phyloP scores from a whole-genome alignment of 805 yeast genomes.

The Candida sphagnicola region DNA sequence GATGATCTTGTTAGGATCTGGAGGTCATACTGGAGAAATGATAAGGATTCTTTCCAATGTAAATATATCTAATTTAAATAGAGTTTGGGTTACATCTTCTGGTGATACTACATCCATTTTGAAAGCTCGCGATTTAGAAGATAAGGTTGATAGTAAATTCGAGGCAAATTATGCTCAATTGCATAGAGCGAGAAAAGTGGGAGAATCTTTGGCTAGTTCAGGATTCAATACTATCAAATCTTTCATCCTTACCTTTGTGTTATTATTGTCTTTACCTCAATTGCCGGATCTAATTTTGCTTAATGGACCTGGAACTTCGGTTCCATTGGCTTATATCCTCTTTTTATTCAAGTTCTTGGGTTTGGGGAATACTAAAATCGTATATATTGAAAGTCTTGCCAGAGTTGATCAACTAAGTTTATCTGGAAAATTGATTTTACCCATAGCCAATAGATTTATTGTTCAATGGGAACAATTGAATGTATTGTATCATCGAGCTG shows the following conservation, averaged over 20 bases:
- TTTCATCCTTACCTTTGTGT: constrained; percentile 20
- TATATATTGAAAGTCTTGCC: constrained; percentile 86
- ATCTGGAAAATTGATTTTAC: constrained; percentile 68
- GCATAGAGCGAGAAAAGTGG: constrained; percentile 59
- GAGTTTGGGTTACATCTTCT: constrained; percentile 43
- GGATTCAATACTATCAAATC: constrained; percentile 42
- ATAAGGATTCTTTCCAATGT: constrained; percentile 54
- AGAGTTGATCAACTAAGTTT: constrained; percentile 72
- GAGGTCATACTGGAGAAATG: constrained; percentile 98
- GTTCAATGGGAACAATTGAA: constrained; percentile 85
- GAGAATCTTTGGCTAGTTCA: constrained; percentile 49
- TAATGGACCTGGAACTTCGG: constrained; percentile 85
- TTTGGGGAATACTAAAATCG: constrained; percentile 47
- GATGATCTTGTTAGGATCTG: constrained; percentile 82
- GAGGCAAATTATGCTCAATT: constrained; percentile 26
- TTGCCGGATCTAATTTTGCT: constrained; percentile 45
- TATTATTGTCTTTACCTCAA: constrained; percentile 22
- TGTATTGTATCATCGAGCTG: constrained; percentile 52
- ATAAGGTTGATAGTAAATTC: constrained; percentile 11
- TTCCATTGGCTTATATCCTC: constrained; percentile 60
- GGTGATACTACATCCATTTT: constrained; percentile 49
- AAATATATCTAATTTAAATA: constrained; percentile 18
- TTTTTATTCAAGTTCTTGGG: constrained; percentile 49
- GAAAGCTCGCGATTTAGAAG: constrained; percentile 37
- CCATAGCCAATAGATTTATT: constrained; percentile 69